Conservation (phyloP, 768 basidiomycete genomes). For the Russula dissimulans region DNA sequence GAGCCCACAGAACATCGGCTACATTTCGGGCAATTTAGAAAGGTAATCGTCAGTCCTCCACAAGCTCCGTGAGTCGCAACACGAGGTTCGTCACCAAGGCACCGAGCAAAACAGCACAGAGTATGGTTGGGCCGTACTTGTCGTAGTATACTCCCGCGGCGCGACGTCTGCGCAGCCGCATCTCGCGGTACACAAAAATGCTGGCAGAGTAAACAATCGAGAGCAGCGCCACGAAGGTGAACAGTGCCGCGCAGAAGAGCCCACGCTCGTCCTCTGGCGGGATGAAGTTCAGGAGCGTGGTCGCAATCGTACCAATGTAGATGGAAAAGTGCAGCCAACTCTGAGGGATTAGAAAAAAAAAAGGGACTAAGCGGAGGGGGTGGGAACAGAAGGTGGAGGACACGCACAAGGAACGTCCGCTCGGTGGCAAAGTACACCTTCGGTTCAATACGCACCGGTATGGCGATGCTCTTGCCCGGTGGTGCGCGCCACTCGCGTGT, state of each 20-base stretch:
- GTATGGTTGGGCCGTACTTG: slow-evolving; percentile 72
- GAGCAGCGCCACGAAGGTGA: slow-evolving; percentile 83
- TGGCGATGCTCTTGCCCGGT: slow-evolving; percentile 78
- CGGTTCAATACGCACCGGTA: slow-evolving; percentile 94
- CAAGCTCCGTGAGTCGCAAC: slow-evolving; percentile 50
- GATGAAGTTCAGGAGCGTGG: slow-evolving; percentile 81
- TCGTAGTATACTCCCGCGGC: slow-evolving; percentile 86
- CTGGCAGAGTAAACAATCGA: slow-evolving; percentile 81
- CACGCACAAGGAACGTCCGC: slow-evolving; percentile 82
- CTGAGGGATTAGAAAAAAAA: slow-evolving; percentile 33
- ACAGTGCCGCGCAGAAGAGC: slow-evolving; percentile 77
- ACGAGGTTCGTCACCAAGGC: slow-evolving; percentile 72
- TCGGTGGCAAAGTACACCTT: slow-evolving; percentile 98
- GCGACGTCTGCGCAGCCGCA: slow-evolving; percentile 54
- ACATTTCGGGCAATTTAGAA: neutral
- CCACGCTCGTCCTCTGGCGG: slow-evolving; percentile 63
- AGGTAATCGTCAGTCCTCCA: neutral
- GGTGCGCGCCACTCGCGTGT: slow-evolving; percentile 70
- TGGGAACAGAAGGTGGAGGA: slow-evolving; percentile 14
- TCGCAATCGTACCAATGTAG: slow-evolving; percentile 82
- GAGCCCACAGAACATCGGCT: neutral
- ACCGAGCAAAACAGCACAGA: slow-evolving; percentile 59
- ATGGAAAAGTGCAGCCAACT: slow-evolving; percentile 88
- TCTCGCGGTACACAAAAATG: slow-evolving; percentile 71
- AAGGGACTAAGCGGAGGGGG: neutral